Conservation (phyloP, 352 stramenopile genomes). For the Thraustotheca clavata region DNA sequence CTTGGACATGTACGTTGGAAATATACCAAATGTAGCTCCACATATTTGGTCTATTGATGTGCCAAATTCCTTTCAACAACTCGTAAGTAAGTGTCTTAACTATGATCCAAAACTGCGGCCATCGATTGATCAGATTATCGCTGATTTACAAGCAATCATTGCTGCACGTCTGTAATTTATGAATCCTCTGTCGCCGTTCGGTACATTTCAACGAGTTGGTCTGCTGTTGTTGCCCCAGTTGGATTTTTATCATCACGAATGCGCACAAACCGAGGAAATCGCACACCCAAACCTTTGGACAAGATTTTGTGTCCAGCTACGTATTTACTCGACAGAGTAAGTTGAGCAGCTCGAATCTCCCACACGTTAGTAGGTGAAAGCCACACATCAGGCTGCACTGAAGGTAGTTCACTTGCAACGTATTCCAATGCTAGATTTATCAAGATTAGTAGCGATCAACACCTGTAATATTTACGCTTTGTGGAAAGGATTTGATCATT, state of each 20-base stretch:
- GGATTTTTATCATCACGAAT: slow-evolving; percentile 93
- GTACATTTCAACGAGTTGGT: slow-evolving; percentile 84
- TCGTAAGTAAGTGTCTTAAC: slow-evolving; percentile 2
- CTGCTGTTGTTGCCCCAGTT: slow-evolving; percentile 90
- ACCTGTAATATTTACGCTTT: slow-evolving; percentile 7
- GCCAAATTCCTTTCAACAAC: background rate
- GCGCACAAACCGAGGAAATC: slow-evolving; percentile 98
- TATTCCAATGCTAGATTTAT: slow-evolving; percentile 2
- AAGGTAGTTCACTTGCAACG: slow-evolving; percentile 37
- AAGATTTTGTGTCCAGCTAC: slow-evolving; percentile 27
- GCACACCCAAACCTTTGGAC: slow-evolving; percentile 90
- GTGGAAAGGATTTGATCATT: background rate
- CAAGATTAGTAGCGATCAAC: background rate
- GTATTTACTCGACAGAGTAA: slow-evolving; percentile 95
- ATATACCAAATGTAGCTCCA: background rate
- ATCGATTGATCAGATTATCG: background rate
- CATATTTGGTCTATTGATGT: background rate
- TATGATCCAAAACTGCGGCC: background rate
- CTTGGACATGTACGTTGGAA: background rate
- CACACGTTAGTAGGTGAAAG: slow-evolving; percentile 92
- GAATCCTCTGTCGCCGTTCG: too few relatives aligned
- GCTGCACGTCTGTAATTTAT: too few relatives aligned
- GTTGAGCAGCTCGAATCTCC: slow-evolving; percentile 98
- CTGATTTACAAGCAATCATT: background rate
- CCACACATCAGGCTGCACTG: slow-evolving; percentile 88